Base-by-base conservation (phyloP, 805 yeast species). In the Sugiyamaella americana region DNA sequence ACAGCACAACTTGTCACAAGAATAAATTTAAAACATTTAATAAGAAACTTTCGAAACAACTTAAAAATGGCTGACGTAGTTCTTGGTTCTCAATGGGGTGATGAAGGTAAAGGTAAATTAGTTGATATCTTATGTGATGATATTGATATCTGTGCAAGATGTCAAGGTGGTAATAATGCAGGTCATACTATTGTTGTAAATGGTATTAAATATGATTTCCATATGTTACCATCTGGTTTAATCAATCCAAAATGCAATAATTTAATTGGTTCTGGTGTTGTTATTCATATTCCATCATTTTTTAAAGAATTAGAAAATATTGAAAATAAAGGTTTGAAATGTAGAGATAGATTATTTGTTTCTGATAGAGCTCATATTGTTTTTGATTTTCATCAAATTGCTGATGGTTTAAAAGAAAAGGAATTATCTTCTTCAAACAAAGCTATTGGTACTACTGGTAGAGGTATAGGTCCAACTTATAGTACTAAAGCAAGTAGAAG, bases 61-160 rank as follows among this genome's bases (percentile, higher is more conserved):
- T n/a, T n/a, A n/a, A 35, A 6, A 40, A 82, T 82, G 89, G 83
- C 86, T 66, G 84, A 83, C 72, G 98, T 93, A 55, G 99, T 93
- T 46, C 76, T 93, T 61, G 99, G 99, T 50, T 74, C 98, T 69
- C 99, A 93, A 71, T 93, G 99, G 99, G 99, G 99, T 55, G 99
- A 93, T 65, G 99, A 93, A 79, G 99, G 99, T 65, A 93, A 93
- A 66, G 99, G 99, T 49, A 93, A 93, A 69, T 77, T 93, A 49
- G 99, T 93, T 42, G 98, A 93, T 66, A 73, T 93, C 47, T 76
- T 93, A 44, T 94, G 98, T 69, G 98, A 91, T 61, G 81, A 87
- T 56, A 84, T 93, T 59, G 98, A 93, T 58, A 91, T 93, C 37
- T 94, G 97, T 66, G 97, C 98, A 23, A 79, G 99, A 66, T 91